phyloP scores from a whole-genome alignment of 768 basidiomycete genomes.

The Pleurotus giganteus region DNA sequence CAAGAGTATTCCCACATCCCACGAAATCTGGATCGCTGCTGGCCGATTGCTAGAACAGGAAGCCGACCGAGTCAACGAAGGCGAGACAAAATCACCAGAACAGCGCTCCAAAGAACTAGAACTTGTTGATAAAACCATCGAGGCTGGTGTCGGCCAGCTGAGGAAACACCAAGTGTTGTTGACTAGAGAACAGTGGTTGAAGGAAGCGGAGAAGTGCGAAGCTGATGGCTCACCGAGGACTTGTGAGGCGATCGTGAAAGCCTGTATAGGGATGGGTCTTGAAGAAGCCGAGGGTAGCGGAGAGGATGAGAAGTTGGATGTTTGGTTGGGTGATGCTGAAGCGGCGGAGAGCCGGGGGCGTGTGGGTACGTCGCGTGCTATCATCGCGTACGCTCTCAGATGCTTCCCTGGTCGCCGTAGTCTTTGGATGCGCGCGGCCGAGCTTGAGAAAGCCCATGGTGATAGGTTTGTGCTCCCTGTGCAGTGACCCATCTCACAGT shows the following conservation, averaged over 20 bases:
- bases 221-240: constrained; percentile 80
- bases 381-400: constrained; percentile 87
- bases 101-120: constrained; percentile 64
- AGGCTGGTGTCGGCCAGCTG: constrained; percentile 75
- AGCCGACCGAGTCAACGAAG: constrained; percentile 33
- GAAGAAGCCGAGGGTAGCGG: constrained; percentile 36
- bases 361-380: constrained; percentile 82
- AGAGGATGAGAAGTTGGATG: constrained; percentile 87
- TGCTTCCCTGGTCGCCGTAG: constrained; percentile 84
- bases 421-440: constrained; percentile 91
- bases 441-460: constrained; percentile 90
- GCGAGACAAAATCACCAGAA: constrained; percentile 44
- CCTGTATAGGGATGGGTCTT: constrained; percentile 88
- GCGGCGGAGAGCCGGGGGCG: constrained; percentile 68
- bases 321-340: constrained; percentile 93
- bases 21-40: constrained; percentile 99
- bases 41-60: constrained; percentile 91
- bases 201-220: constrained; percentile 93
- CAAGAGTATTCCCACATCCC: constrained; percentile 89
- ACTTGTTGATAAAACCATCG: constrained; percentile 86
- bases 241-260: constrained; percentile 93
- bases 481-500: neutral
- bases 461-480: constrained; percentile 47
- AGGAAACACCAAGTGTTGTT: constrained; percentile 83
- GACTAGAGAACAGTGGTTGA: constrained; percentile 92